Percentiles rank a stretch among this genome's conserved stretches.
phyloP scores from a whole-genome alignment of 176 grass and related monocot species.

The Phragmites australis region DNA sequence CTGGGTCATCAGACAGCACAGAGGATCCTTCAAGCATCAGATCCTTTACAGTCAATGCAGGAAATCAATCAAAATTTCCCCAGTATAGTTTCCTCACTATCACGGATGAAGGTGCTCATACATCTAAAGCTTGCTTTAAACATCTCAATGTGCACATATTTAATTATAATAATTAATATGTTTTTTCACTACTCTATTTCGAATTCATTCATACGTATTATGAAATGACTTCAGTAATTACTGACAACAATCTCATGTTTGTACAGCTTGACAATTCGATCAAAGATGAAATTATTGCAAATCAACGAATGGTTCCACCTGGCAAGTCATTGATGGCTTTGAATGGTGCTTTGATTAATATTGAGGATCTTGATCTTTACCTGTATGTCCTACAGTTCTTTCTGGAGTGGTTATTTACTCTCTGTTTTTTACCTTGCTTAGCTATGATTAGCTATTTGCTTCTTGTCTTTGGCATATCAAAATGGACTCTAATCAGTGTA shows the following conservation, averaged over 20 bases:
- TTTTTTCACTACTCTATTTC: constrained; percentile 21
- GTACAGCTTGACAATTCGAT: constrained; percentile 79
- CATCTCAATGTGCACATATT: not conserved
- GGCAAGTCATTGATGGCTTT: constrained; percentile 97
- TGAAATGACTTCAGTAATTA: constrained; percentile 22
- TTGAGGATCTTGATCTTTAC: constrained; percentile 98
- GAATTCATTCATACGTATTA: constrained; percentile 14
- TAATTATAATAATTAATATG: not conserved
- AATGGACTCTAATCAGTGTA: constrained; percentile 19
- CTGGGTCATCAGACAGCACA: constrained; percentile 97
- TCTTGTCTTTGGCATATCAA: constrained; percentile 17
- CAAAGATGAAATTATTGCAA: constrained; percentile 91
- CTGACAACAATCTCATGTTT: constrained; percentile 33
- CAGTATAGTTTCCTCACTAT: constrained; percentile 93
- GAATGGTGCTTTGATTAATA: constrained; percentile 97
- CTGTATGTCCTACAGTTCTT: constrained; percentile 59
- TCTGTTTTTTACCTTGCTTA: constrained; percentile 14
- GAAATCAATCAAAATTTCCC: constrained; percentile 99
- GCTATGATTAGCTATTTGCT: constrained; percentile 16
- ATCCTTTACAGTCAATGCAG: constrained; percentile 97
- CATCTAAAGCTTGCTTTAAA: constrained; percentile 31
- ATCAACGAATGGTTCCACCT: constrained; percentile 97
- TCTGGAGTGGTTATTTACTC: constrained; percentile 35
- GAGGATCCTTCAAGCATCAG: constrained; percentile 90
- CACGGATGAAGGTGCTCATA: constrained; percentile 81